A percentile compares a stretch with the other conserved stretches of the same genome.
These are phyloP conservation scores for Wickerhamomyces bovis DNA, from an alignment of 805 yeast genomes.

Conservation along the genomic window DNA sequence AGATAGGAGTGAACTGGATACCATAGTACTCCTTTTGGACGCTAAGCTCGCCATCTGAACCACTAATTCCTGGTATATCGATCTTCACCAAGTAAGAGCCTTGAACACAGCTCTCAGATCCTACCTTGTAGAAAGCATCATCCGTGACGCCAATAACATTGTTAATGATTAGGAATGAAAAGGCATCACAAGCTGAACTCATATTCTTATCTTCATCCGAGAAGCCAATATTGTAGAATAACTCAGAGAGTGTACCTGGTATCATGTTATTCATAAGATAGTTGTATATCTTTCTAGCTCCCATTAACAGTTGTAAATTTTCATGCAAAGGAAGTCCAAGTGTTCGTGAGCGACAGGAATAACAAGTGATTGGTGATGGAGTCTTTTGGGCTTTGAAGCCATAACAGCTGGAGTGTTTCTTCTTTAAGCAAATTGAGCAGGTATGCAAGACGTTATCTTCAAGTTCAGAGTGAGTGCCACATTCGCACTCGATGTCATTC, in stretches of 20 bases:
- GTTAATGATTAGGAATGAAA: constrained; percentile 10
- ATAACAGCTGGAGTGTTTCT: constrained; percentile 32
- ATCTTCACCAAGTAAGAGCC: constrained; percentile 18
- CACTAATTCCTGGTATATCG: constrained; percentile 20
- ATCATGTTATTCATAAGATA: constrained; percentile 16
- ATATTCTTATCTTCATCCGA: constrained; percentile 4
- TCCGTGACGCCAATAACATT: constrained; percentile 7
- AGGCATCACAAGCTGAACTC: constrained; percentile 2
- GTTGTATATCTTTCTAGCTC: constrained; percentile 30
- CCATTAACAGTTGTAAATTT: constrained; percentile 27
- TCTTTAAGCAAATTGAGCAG: constrained; percentile 28
- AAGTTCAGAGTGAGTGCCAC: constrained; percentile 25
- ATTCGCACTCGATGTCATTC: constrained; percentile 14
- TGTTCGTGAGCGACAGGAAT: constrained; percentile 22
- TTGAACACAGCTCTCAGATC: not conserved
- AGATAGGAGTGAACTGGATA: not conserved
- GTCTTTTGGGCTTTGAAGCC: constrained; percentile 18
- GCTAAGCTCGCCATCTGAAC: not conserved
- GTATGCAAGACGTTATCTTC: constrained; percentile 5
- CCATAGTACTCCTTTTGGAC: not conserved
- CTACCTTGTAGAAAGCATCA: constrained; percentile 6
- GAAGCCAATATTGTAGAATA: constrained; percentile 15
- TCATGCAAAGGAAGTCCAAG: constrained; percentile 12
- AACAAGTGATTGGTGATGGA: constrained; percentile 17
- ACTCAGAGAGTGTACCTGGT: constrained; percentile 17